Base-by-base conservation (phyloP, 306 rosid genomes). In the Chamaecrista fasciculata region DNA sequence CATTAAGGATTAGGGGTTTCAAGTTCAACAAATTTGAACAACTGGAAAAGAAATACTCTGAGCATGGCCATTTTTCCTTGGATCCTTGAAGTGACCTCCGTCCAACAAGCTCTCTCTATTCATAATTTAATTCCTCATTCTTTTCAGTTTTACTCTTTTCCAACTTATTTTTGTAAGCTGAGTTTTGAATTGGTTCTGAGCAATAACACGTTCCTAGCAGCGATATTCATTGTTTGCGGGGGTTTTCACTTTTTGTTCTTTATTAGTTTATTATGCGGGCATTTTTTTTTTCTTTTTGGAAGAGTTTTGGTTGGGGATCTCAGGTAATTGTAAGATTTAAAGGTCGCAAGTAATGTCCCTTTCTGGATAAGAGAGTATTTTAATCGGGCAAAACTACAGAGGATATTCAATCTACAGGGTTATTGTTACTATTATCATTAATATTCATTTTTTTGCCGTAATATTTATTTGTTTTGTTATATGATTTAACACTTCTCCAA, bases 1-100 rank as follows among this genome's bases (percentile, higher is more conserved):
- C 82, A 72, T 53, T 81, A 70, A 84, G 99, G 71, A 88, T 73
- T 66, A 85, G 97, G 63, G 99, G 99, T 28, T 94, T 94, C 79
- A 88, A 75, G 72, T 76, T 88, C 81, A 85, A 90, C 81, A 91
- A 88, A 82, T 72, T 82, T 25, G 96, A 88, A 66, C 95, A 88
- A 62, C 69, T 79, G 63, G 96, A 83, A 51, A 71, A 60, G 74
- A 87, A 75, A 40, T 89, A 70, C 71, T 8, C 74, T 8, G 73
- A 77, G 62, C 83, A 85, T 2, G 88, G 89, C 67, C 75, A 76
- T 46, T 84, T 84, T 69, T 6, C 51, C 70, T 71, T 84, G 71
- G 66, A 83, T 72, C 79, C 69, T 52, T 84, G 86, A 89, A 80
- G 74, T 67, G 80, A 66, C 74, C 68, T 42, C 50, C 42, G n/a